Percentiles rank a stretch among this genome's conserved stretches.
These are phyloP conservation scores for Saprolegnia parasitica DNA, from an alignment of 352 stramenopile species.

Conservation along the genomic window DNA sequence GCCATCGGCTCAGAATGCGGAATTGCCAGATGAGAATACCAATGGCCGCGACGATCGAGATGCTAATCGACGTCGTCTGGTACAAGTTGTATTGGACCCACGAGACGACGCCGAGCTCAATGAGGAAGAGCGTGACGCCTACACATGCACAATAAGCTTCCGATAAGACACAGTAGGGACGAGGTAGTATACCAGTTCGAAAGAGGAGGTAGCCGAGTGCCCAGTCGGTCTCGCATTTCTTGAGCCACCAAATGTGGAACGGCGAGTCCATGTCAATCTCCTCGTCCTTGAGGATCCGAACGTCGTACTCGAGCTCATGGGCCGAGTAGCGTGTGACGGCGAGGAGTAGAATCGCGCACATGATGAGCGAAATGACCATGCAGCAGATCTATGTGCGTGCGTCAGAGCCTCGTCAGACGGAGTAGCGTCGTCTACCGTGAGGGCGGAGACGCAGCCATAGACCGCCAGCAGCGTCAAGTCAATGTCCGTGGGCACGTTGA, in stretches of 20 bases:
- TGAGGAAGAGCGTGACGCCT: constrained; percentile 59
- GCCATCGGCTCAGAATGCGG: constrained; percentile 63
- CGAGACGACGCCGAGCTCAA: constrained; percentile 48
- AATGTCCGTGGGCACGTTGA: constrained; percentile 46
- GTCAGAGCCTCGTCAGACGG: neutral
- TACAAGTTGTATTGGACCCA: constrained; percentile 65
- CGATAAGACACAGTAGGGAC: neutral
- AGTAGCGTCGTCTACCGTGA: constrained; percentile 37
- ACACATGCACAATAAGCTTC: constrained; percentile 3
- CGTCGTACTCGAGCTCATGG: constrained; percentile 70
- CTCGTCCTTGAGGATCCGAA: constrained; percentile 44
- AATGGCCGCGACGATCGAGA: constrained; percentile 44
- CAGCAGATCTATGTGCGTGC: constrained; percentile 48
- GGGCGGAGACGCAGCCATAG: constrained; percentile 53
- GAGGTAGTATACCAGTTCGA: constrained; percentile 21
- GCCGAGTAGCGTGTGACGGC: constrained; percentile 72
- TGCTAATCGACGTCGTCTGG: constrained; percentile 36
- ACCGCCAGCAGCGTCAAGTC: constrained; percentile 46
- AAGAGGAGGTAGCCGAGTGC: constrained; percentile 70
- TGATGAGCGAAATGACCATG: constrained; percentile 70
- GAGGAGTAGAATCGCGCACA: constrained; percentile 61
- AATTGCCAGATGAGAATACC: constrained; percentile 66
- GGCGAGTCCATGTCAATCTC: constrained; percentile 68
- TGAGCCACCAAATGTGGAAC: constrained; percentile 64
- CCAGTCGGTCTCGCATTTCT: constrained; percentile 75